Evolutionary conservation across 345 rosid genomes (phyloP).

Genomic region (Eutrema japonicum): DNA sequence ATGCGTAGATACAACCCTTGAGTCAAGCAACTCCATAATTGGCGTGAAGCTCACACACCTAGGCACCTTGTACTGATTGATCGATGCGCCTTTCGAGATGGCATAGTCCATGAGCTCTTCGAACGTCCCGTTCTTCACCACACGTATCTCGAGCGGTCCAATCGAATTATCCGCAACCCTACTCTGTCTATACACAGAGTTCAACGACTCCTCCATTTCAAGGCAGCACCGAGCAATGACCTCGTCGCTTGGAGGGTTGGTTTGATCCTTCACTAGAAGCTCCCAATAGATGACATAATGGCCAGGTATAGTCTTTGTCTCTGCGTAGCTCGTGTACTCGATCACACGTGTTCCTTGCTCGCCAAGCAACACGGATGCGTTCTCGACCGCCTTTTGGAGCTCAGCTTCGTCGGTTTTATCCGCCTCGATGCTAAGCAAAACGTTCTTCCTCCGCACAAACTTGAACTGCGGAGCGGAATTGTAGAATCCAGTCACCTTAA

Average conservation of each 20-base stretch:
- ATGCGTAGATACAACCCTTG: slow-evolving; percentile 65
- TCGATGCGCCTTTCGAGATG: slow-evolving; percentile 83
- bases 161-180: slow-evolving; percentile 85
- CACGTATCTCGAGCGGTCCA: slow-evolving; percentile 82
- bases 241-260: slow-evolving; percentile 53
- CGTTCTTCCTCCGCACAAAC: slow-evolving; percentile 78
- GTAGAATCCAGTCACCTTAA: slow-evolving; percentile 69
- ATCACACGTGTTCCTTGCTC: slow-evolving; percentile 59
- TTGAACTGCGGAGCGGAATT: slow-evolving; percentile 82
- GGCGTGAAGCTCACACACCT: slow-evolving; percentile 85
- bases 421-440: slow-evolving; percentile 76
- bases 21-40: slow-evolving; percentile 71
- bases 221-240: slow-evolving; percentile 66
- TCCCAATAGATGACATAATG: slow-evolving; percentile 95
- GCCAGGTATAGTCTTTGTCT: slow-evolving; percentile 70
- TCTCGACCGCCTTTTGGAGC: slow-evolving; percentile 69
- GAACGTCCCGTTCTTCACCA: slow-evolving; percentile 78
- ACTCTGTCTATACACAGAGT: slow-evolving; percentile 83
- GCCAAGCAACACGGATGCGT: slow-evolving; percentile 53
- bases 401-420: slow-evolving; percentile 93
- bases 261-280: slow-evolving; percentile 51
- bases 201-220: slow-evolving; percentile 75
- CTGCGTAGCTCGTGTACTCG: slow-evolving; percentile 88
- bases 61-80: slow-evolving; percentile 86
- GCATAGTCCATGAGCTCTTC: slow-evolving; percentile 96